Evolutionary conservation across 139 green algal genomes (phyloP).

Genomic region (Klebsormidium nitens): DNA sequence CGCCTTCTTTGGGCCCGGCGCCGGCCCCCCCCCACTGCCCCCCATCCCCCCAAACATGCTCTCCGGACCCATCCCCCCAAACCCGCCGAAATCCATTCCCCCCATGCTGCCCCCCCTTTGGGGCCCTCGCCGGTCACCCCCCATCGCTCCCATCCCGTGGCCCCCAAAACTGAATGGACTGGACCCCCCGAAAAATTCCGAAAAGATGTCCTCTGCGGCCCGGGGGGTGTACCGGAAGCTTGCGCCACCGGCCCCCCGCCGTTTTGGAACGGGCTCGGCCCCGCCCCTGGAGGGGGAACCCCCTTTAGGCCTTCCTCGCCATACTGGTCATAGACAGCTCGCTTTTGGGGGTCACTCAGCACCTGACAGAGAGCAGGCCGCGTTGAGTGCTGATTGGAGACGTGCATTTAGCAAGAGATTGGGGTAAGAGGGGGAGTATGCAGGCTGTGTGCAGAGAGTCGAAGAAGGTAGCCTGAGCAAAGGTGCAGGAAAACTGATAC

Average conservation of each 20-base stretch:
- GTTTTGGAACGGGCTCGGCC: neutral
- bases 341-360: constrained; percentile 47
- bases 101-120: neutral
- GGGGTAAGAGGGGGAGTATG: too few relatives aligned
- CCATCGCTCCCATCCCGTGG: constrained; percentile 20
- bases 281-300: constrained; percentile 25
- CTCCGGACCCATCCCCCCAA: constrained; percentile 7
- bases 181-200: constrained; percentile 41
- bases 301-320: constrained; percentile 48
- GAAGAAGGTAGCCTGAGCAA: too few relatives aligned
- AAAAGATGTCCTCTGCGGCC: constrained; percentile 43
- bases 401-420: constrained; percentile 3
- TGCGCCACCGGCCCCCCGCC: constrained; percentile 2
- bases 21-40: constrained; percentile 1
- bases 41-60: constrained; percentile 31
- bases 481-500: too few relatives aligned
- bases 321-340: constrained; percentile 44
- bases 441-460: too few relatives aligned
- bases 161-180: constrained; percentile 26
- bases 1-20: constrained; percentile 7
- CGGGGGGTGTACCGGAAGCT: constrained; percentile 25
- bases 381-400: neutral
- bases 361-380: too few relatives aligned
- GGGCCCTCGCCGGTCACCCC: neutral
- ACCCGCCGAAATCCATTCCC: constrained; percentile 21